Evolutionary conservation across 441 rosid species (phyloP), one percentile per base, ranked within the genome.

Genomic region (Eugenia klotzschiana): DNA sequence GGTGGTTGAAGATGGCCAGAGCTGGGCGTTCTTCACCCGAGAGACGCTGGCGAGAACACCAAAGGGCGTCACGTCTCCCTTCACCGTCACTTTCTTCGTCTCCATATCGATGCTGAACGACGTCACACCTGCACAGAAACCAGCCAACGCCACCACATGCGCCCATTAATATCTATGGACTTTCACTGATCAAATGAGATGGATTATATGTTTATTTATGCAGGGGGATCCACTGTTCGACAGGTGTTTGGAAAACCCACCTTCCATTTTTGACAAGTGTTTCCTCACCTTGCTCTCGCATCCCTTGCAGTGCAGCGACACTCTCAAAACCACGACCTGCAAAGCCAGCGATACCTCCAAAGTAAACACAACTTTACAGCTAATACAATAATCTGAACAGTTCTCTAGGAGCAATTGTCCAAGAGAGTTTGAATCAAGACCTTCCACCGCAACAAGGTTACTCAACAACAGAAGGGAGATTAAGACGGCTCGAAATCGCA

Each of bases 241-340:
- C 43, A 18, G 11, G 74, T 20, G 43, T 64, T 18, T 20, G 74
- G 5, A 23, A 77, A 23, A 53, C 85, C 81, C 51, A 94, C 99
- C 99, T 94, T 96, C 95, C 96, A 96, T 96, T 91, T 93, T 96
- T 81, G 97, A 92, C 82, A 96, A 90, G 83, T 96, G 98, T 83
- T 92, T 96, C 87, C 95, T 89, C 53, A 96, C 94, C 88, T 95
- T 96, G 85, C 95, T 96, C 91, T 96, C 99, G 85, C 99, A 96
- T 25, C 98, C 99, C 87, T 92, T 94, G 94, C 99, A 96, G 83
- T 96, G 96, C 80, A 96, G 93, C 74, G 99, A 93, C 60, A 96
- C 96, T 89, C 93, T 90, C 89, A 96, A 89, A 80, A 94, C 95
- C 85, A 96, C 99, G 80, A 96, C 95, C 98, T 96, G 88, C 72